These are phyloP conservation scores for Ophidiomyces ophidiicola DNA, from an alignment of 2,329 filamentous ascomycete species.

Conservation along the genomic window DNA sequence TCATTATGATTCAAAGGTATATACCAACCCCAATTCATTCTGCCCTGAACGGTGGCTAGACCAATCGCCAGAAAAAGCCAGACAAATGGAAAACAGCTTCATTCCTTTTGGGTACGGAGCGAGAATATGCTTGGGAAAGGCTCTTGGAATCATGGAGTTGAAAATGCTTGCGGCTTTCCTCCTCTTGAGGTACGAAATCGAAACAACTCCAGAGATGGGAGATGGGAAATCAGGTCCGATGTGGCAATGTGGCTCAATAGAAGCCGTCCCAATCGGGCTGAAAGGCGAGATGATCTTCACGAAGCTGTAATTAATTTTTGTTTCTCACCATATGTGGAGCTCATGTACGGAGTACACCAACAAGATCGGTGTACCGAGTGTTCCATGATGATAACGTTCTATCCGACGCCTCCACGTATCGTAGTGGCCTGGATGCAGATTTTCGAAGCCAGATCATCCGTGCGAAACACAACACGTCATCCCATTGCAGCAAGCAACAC, in stretches of 20 bases:
- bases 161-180: slow-evolving; percentile 4
- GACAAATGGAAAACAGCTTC: slow-evolving; percentile 25
- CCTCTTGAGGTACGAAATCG: slow-evolving; percentile 1
- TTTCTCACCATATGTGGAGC: no score
- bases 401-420: no score
- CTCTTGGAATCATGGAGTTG: slow-evolving; percentile 8
- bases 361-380: no score
- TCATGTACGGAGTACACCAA: no score
- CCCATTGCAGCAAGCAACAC: no score
- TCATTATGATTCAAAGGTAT: slow-evolving; percentile 18
- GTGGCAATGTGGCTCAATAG: slow-evolving; percentile 8
- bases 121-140: slow-evolving; percentile 28
- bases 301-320: background rate
- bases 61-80: slow-evolving; percentile 12
- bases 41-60: slow-evolving; percentile 34
- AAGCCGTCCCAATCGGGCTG: slow-evolving; percentile 3
- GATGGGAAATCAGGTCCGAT: slow-evolving; percentile 3
- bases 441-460: no score
- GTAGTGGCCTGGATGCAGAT: no score
- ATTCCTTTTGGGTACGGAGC: slow-evolving; percentile 37
- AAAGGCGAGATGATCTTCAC: slow-evolving; percentile 8
- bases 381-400: no score
- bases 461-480: no score
- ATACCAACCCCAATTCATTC: slow-evolving; percentile 27
- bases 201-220: slow-evolving; percentile 3